A percentile compares a stretch with the other conserved stretches of the same genome.
These are phyloP conservation scores for Botrytis squamosa DNA, from an alignment of 2,329 filamentous ascomycete species.

Conservation along the genomic window DNA sequence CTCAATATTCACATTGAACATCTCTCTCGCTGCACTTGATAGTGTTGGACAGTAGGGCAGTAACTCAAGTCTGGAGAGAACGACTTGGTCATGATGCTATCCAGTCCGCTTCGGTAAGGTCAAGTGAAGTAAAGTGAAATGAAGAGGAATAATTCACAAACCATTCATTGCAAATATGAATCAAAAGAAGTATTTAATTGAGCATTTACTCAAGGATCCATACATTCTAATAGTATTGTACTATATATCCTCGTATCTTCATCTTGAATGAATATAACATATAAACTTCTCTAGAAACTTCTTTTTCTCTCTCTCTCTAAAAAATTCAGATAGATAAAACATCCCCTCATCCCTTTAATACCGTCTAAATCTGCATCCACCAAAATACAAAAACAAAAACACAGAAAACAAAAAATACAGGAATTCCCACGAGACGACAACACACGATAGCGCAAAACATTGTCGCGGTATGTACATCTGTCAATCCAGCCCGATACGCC, in stretches of 20 bases:
- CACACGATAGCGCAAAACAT: slow-evolving; percentile 54
- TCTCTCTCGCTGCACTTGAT: background rate
- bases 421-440: slow-evolving; percentile 36
- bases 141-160: background rate
- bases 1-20: background rate
- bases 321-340: background rate
- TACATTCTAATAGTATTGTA: background rate
- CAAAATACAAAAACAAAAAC: background rate
- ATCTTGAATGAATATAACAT: background rate
- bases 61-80: background rate
- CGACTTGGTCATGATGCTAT: background rate
- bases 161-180: background rate
- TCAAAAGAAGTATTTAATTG: background rate
- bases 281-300: background rate
- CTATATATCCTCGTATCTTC: background rate
- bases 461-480: slow-evolving; percentile 44
- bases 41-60: background rate
- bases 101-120: background rate
- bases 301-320: background rate
- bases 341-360: background rate
- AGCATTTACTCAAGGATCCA: background rate
- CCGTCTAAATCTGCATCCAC: background rate
- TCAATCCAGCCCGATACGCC: slow-evolving; percentile 46
- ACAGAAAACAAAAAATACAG: background rate
- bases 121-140: background rate